Base-by-base conservation (phyloP, 345 rosid genomes). In the Murraya koenigii region DNA sequence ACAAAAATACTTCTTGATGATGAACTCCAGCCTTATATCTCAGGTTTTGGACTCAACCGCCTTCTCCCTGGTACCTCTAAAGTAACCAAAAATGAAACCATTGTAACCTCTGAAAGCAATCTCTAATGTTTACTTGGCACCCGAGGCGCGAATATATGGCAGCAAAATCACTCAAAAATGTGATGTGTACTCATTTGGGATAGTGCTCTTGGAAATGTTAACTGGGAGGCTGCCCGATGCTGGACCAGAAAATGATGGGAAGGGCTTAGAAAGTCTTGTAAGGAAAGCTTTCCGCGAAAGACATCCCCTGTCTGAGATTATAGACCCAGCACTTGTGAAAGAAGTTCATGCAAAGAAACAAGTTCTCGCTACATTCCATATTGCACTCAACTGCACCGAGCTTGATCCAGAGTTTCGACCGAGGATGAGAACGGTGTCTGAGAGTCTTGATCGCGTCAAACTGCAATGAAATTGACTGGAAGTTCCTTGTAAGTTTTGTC, bases 341-440 rank as follows among this genome's bases (percentile, higher is more conserved):
- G 91, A 90, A 83, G 91, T 90, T 70, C 77, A 87, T 22, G 90
- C 87, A 0, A 93, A 88, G 86, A 92, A 89, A 49, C 97, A 96
- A 74, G 93, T 94, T 2, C 23, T 86, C 39, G 81, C 91, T 7
- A 87, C 90, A 13, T 88, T 96, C 78, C 94, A 96, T 77, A 83
- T 94, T 30, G 95, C 99, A 3, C 88, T 96, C 33, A 96, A 89
- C 73, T 96, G 99, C 86, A 89, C 99, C 0, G 99, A 96, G 52
- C 80, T 84, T 49, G 94, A 94, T 76, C 98, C 98, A 0, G 98
- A 96, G 83, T 13, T 91, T 78, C 98, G 99, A 32, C 99, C 99
- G 0, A 82, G 88, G 89, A 96, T 94, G 97, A 94, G 88, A 90
- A 82, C 73, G 0, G 97, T 96, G 77, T 92, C 90, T 2, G 98